These are phyloP conservation scores for Dichomitus squalens DNA, from an alignment of 1,284 basidiomycete species.

Conservation along the genomic window DNA sequence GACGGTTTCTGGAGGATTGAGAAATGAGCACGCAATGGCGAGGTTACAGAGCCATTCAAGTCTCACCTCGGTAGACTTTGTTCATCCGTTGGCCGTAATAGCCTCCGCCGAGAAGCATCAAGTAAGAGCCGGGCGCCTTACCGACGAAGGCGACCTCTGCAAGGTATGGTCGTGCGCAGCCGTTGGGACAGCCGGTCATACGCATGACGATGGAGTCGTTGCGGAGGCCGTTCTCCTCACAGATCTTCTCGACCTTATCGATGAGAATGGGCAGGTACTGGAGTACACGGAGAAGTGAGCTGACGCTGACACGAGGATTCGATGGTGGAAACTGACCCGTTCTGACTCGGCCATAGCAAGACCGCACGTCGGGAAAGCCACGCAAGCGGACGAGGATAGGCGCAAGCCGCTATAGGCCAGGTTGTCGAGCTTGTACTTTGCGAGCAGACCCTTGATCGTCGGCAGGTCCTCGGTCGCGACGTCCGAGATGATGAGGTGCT, in stretches of 20 bases:
- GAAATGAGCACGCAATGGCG: neutral
- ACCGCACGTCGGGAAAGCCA: slow-evolving; percentile 97
- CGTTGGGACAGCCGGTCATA: slow-evolving; percentile 97
- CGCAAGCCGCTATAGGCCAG: slow-evolving; percentile 81
- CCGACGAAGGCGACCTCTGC: slow-evolving; percentile 97
- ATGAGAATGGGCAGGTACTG: slow-evolving; percentile 93
- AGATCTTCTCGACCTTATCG: slow-evolving; percentile 95
- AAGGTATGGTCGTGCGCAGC: slow-evolving; percentile 93
- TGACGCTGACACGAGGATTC: neutral
- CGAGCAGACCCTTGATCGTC: slow-evolving; percentile 79
- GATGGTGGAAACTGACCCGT: slow-evolving; percentile 51
- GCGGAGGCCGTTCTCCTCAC: slow-evolving; percentile 90
- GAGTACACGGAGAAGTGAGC: slow-evolving; percentile 3
- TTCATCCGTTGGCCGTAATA: slow-evolving; percentile 93
- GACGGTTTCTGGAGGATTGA: slow-evolving; percentile 72
- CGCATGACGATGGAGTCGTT: slow-evolving; percentile 97
- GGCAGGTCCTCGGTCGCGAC: slow-evolving; percentile 75
- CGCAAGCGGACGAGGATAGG: slow-evolving; percentile 90
- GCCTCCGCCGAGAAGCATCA: slow-evolving; percentile 96
- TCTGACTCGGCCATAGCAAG: slow-evolving; percentile 97
- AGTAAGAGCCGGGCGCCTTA: slow-evolving; percentile 92
- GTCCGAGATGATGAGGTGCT: slow-evolving; percentile 91
- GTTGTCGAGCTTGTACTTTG: slow-evolving; percentile 92
- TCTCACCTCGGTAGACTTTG: slow-evolving; percentile 84
- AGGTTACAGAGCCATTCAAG: neutral